Evolutionary conservation across 2,329 filamentous ascomycete genomes (phyloP).

Genomic region (Chaetoscypha palmicola): DNA sequence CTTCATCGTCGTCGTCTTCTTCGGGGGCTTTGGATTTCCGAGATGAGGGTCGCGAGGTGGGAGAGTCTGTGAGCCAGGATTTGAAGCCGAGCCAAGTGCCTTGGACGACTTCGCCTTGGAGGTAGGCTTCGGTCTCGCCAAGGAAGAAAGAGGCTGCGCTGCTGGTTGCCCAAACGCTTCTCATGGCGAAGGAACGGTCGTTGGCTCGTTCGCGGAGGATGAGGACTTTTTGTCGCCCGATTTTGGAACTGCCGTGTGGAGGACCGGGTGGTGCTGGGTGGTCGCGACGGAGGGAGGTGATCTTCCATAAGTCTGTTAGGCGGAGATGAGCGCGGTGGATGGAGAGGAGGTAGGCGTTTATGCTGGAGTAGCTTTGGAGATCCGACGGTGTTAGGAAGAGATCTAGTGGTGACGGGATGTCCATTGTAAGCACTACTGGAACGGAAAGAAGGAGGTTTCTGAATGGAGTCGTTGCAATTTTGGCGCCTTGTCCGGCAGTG

Average conservation of each 20-base stretch:
- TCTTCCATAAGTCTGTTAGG: conserved; percentile 80
- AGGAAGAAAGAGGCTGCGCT: conserved; percentile 84
- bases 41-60: conserved; percentile 11
- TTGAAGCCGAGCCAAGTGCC: conserved; percentile 76
- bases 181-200: conserved; percentile 58
- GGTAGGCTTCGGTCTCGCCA: conserved; percentile 77
- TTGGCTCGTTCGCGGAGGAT: conserved; percentile 59
- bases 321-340: conserved; percentile 81
- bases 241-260: conserved; percentile 52
- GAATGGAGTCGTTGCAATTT: conserved; percentile 49
- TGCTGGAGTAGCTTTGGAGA: conserved; percentile 70
- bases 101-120: conserved; percentile 82
- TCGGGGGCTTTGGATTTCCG: conserved; percentile 12
- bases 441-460: conserved; percentile 75
- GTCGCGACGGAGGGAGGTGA: conserved; percentile 67
- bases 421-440: conserved; percentile 62
- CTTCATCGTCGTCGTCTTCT: conserved; percentile 33
- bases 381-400: conserved; percentile 76
- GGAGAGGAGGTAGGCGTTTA: conserved; percentile 81
- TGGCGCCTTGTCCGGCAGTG: too few species aligned
- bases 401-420: conserved; percentile 73
- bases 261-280: conserved; percentile 66
- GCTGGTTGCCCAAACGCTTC: conserved; percentile 83
- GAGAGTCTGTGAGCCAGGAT: conserved; percentile 53
- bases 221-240: conserved; percentile 52